Conservation (phyloP, 106 monocot species). For the Dioscorea alata region DNA sequence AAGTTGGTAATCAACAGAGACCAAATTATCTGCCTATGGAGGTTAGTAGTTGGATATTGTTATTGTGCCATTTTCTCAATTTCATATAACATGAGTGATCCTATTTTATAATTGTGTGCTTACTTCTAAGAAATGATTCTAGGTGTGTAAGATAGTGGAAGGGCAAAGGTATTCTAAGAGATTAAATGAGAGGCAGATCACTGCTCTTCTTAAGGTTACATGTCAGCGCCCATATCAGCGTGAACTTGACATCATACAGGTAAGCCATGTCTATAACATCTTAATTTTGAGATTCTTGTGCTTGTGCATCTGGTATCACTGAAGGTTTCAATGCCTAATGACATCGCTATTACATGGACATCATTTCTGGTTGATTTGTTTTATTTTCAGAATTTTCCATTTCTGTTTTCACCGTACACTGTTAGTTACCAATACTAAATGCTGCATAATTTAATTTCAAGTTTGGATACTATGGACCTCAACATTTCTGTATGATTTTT, state of each 20-base stretch:
- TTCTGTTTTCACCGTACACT: no score
- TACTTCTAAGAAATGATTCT: background rate
- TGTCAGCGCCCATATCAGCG: slow-evolving; percentile 82
- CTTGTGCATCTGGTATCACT: no score
- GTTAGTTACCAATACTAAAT: no score
- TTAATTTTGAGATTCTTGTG: no score
- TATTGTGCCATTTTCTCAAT: background rate
- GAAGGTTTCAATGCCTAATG: no score
- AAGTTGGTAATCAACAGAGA: slow-evolving; percentile 90
- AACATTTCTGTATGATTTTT: background rate
- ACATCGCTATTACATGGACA: no score
- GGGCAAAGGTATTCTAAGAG: slow-evolving; percentile 96
- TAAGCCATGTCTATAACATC: slow-evolving; percentile 4
- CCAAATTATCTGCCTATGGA: slow-evolving; percentile 99
- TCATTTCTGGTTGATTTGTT: no score
- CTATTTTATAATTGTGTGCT: background rate
- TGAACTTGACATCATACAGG: slow-evolving; percentile 74
- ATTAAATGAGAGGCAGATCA: slow-evolving; percentile 91
- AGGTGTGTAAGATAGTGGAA: slow-evolving; percentile 98
- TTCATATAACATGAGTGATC: no score
- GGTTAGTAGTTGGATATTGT: slow-evolving; percentile 20
- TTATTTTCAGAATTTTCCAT: no score
- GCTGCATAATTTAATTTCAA: no score
- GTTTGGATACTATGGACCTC: background rate
- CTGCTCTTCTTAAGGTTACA: slow-evolving; percentile 81